Conservation (phyloP, 23 red algal species). For the Gracilariopsis chorda region DNA sequence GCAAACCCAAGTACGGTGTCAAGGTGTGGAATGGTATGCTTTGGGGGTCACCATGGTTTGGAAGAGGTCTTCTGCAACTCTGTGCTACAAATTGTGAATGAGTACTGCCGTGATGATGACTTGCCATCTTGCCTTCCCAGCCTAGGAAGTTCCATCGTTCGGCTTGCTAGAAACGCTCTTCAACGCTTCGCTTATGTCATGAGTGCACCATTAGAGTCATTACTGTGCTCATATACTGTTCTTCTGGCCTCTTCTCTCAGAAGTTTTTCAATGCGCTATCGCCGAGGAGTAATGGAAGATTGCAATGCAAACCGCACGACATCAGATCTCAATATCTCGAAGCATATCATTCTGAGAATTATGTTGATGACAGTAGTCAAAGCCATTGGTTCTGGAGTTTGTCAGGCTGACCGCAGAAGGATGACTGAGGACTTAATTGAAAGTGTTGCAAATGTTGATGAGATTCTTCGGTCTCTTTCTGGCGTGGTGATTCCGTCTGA, state of each 20-base stretch:
- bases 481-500: conserved; percentile 2
- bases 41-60: background rate
- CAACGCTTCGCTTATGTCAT: background rate
- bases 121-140: background rate
- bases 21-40: conserved; percentile 78
- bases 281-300: too few species aligned
- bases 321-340: background rate
- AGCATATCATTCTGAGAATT: background rate
- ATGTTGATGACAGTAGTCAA: conserved; percentile 7
- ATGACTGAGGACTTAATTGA: conserved; percentile 18
- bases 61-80: background rate
- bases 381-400: background rate
- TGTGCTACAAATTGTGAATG: background rate
- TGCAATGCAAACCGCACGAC: background rate
- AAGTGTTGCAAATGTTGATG: background rate
- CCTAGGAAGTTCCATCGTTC: background rate
- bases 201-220: conserved; percentile 24
- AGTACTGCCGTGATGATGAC: background rate
- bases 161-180: background rate
- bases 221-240: conserved; percentile 9
- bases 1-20: conserved; percentile 69
- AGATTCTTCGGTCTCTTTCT: conserved; percentile 1
- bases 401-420: background rate
- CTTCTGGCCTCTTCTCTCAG: background rate
- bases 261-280: background rate